phyloP scores from a whole-genome alignment of 176 grass and related monocot genomes.

The Zea luxurians region DNA sequence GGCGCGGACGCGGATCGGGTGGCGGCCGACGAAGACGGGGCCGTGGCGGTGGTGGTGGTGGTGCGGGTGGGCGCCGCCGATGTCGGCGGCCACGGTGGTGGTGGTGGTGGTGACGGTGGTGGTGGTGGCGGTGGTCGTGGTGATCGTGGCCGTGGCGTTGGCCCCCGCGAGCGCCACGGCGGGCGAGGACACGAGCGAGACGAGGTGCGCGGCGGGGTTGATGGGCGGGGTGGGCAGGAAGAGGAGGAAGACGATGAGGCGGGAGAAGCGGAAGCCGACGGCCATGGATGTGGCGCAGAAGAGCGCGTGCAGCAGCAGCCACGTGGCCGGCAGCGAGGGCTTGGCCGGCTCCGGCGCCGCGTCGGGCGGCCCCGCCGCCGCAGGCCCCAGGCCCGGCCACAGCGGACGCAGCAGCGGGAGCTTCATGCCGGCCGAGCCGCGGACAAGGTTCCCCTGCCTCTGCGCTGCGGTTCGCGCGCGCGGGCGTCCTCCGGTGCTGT shows the following conservation, averaged over 20 bases:
- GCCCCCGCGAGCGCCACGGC: conserved; percentile 37
- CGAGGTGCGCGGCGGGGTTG: conserved; percentile 31
- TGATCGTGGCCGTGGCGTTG: conserved; percentile 52
- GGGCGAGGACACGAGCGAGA: conserved; percentile 43
- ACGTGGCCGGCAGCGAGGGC: conserved; percentile 47
- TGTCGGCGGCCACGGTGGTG: conserved; percentile 37
- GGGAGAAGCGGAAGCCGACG: conserved; percentile 91
- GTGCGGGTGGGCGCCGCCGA: conserved; percentile 11
- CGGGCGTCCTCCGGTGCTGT: not conserved
- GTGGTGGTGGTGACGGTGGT: conserved; percentile 26
- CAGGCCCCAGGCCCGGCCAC: conserved; percentile 12
- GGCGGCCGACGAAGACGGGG: conserved; percentile 70
- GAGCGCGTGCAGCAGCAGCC: conserved; percentile 78
- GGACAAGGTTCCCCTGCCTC: not conserved
- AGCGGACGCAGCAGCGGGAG: conserved; percentile 44
- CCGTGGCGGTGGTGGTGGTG: conserved; percentile 38
- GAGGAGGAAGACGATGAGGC: conserved; percentile 85
- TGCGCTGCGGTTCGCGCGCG: not conserved
- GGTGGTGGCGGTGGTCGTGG: conserved; percentile 23
- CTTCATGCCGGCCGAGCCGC: conserved; percentile 32
- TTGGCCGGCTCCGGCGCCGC: conserved; percentile 20
- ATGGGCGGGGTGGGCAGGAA: conserved; percentile 64
- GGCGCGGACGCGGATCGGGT: conserved; percentile 69
- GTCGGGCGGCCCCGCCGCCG: conserved; percentile 8
- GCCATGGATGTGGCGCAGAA: conserved; percentile 83